Conservation (phyloP, 208 protist genomes). For the Kentomonas sorsogonicus region DNA sequence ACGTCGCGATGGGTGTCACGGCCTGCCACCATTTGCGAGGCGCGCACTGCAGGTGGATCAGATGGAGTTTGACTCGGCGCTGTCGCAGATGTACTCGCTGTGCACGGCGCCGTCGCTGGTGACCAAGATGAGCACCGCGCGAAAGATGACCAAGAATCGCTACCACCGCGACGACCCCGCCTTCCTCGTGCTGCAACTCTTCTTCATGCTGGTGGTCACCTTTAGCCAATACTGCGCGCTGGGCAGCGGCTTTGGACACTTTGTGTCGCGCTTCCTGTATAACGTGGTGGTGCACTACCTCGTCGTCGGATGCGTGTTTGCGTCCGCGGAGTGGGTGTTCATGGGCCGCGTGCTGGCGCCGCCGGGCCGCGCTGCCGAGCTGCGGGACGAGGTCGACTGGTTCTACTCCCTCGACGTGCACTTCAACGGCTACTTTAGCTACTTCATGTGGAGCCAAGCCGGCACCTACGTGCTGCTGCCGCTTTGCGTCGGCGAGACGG, state of each 20-base stretch:
- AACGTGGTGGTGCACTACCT: constrained; percentile 77
- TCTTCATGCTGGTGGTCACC: constrained; percentile 67
- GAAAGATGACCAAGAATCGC: constrained; percentile 96
- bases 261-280: constrained; percentile 19
- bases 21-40: constrained; percentile 65
- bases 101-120: constrained; percentile 73
- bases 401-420: constrained; percentile 96
- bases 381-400: constrained; percentile 89
- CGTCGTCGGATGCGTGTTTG: constrained; percentile 51
- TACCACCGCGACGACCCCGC: constrained; percentile 96
- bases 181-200: constrained; percentile 91
- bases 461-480: constrained; percentile 82
- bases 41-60: constrained; percentile 83
- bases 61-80: constrained; percentile 90
- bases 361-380: constrained; percentile 18
- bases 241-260: constrained; percentile 5
- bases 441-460: constrained; percentile 91
- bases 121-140: constrained; percentile 79
- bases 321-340: constrained; percentile 67
- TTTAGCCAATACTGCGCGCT: constrained; percentile 32
- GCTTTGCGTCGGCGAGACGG: too few relatives aligned
- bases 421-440: constrained; percentile 95
- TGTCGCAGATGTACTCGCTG: constrained; percentile 90
- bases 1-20: constrained; percentile 62
- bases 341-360: constrained; percentile 25